A percentile compares a stretch with the other conserved stretches of the same genome.
These are phyloP conservation scores for Saksenaea oblongispora DNA, from an alignment of 371 early-diverging fungal species.

Conservation along the genomic window DNA sequence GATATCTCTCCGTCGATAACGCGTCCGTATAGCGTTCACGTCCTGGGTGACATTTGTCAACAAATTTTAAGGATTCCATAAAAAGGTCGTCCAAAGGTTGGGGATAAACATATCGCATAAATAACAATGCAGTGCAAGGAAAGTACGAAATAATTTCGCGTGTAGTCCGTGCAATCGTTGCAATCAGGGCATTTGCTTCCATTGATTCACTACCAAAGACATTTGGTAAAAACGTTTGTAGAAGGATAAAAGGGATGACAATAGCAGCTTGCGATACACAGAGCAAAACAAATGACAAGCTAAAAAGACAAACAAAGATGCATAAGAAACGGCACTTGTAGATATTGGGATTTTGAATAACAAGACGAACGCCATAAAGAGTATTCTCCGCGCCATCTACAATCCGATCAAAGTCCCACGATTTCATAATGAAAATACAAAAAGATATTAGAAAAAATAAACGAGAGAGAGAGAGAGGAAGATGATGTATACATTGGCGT, in stretches of 20 bases:
- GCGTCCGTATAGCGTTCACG: constrained; percentile 49
- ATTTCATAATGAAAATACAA: not conserved
- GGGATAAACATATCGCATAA: constrained; percentile 67
- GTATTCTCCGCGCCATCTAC: not conserved
- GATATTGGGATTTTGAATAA: not conserved
- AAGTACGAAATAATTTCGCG: not conserved
- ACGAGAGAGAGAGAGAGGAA: too few species aligned
- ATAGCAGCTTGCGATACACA: not conserved
- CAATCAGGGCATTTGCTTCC: not conserved
- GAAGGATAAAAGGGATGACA: not conserved
- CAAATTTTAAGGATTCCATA: constrained; percentile 54
- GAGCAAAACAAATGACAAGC: not conserved
- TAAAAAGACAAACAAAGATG: not conserved
- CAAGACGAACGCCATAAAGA: not conserved
- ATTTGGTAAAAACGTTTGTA: not conserved
- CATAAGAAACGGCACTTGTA: not conserved
- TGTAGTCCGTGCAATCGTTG: not conserved
- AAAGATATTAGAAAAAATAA: not conserved
- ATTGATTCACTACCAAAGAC: not conserved
- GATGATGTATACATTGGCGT: too few species aligned
- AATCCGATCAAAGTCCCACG: not conserved
- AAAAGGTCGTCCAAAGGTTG: constrained; percentile 67
- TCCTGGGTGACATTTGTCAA: constrained; percentile 46
- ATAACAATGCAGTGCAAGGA: constrained; percentile 49
- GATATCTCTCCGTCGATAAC: constrained; percentile 39